A percentile compares a stretch with the other conserved stretches of the same genome.
phyloP scores from a whole-genome alignment of 2,329 filamentous ascomycete genomes.

The Trichoderma hamatum region DNA sequence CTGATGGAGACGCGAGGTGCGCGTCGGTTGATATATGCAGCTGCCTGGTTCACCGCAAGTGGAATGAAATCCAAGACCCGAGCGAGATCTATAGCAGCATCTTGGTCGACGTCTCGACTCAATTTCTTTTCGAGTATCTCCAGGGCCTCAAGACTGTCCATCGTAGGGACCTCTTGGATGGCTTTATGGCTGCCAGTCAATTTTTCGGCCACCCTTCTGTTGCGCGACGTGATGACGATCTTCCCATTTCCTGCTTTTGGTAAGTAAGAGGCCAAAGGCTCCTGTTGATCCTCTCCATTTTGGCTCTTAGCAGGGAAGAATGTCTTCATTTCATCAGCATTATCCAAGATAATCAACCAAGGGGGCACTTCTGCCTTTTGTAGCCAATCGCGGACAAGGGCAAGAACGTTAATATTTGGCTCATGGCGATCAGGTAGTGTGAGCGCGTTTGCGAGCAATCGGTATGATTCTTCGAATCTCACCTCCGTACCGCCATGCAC shows the following conservation, averaged over 20 bases:
- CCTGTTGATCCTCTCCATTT: neutral
- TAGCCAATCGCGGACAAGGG: neutral
- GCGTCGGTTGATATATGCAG: slow-evolving; percentile 35
- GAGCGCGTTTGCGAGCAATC: neutral
- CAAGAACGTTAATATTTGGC: neutral
- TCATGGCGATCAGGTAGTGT: neutral
- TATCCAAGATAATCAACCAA: neutral
- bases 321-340: neutral
- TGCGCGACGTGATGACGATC: neutral
- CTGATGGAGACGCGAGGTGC: slow-evolving; percentile 32
- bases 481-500: neutral
- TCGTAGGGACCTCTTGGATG: neutral
- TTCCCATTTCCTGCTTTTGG: neutral
- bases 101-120: neutral
- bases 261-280: neutral
- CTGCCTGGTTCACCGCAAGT: slow-evolving; percentile 36
- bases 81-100: neutral
- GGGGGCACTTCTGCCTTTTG: neutral
- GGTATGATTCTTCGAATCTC: neutral
- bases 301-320: neutral
- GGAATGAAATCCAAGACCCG: slow-evolving; percentile 34
- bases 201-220: neutral
- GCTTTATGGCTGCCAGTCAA: neutral
- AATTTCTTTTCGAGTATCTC: neutral
- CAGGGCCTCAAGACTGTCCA: neutral